Percentiles rank a stretch among this genome's conserved stretches.
These are phyloP conservation scores for Myxozyma neotropica DNA, from an alignment of 805 yeast species.

Conservation along the genomic window DNA sequence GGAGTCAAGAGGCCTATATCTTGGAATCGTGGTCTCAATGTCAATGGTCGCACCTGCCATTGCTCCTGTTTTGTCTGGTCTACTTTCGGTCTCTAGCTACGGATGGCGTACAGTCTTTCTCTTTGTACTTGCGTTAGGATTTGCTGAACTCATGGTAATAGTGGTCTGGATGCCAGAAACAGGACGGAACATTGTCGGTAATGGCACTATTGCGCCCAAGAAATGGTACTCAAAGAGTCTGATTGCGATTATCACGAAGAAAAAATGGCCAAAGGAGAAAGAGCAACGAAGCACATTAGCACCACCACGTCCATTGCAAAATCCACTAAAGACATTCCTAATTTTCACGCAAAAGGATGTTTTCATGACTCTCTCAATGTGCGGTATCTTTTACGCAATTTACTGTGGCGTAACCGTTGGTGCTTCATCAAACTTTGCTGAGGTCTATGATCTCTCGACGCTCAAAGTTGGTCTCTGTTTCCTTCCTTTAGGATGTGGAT, in stretches of 20 bases:
- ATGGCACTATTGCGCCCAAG: conserved; percentile 63
- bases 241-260: background rate
- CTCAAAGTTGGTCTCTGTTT: conserved; percentile 69
- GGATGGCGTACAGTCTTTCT: conserved; percentile 81
- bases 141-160: conserved; percentile 44
- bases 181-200: conserved; percentile 68
- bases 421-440: conserved; percentile 56
- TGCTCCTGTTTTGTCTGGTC: conserved; percentile 71
- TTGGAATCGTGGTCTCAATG: conserved; percentile 66
- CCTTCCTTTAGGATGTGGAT: conserved; percentile 73
- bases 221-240: conserved; percentile 1
- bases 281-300: background rate
- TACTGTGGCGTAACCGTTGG: conserved; percentile 11
- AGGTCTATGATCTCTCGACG: conserved; percentile 54
- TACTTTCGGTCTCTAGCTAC: conserved; percentile 47
- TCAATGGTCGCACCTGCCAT: conserved; percentile 73
- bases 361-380: background rate
- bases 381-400: conserved; percentile 1
- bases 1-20: conserved; percentile 67
- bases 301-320: background rate
- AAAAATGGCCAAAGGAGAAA: background rate
- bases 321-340: conserved; percentile 4
- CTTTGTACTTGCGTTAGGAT: conserved; percentile 70
- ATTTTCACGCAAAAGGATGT: conserved; percentile 14
- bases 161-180: conserved; percentile 70